phyloP scores from a whole-genome alignment of 148 eudicot genomes.

The Drosera capensis region DNA sequence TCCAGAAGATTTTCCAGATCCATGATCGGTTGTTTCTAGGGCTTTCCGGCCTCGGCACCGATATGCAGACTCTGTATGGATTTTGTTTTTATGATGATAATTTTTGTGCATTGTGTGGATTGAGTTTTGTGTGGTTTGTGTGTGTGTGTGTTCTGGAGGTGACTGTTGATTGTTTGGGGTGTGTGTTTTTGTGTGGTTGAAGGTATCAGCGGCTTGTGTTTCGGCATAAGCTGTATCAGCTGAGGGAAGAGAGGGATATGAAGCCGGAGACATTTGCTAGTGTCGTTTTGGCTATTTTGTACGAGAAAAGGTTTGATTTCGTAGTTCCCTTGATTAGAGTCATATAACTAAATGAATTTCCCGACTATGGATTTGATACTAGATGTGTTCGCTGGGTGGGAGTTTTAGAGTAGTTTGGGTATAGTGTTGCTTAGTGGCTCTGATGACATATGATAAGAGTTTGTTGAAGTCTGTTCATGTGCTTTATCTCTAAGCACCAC shows the following conservation, averaged over 20 bases:
- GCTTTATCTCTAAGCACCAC: too few species aligned
- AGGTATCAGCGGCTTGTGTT: slow-evolving; percentile 79
- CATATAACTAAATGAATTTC: not conserved
- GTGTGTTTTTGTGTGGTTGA: slow-evolving; percentile 5
- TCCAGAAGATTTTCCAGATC: slow-evolving; percentile 59
- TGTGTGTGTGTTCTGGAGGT: not conserved
- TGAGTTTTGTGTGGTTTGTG: not conserved
- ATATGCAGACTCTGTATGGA: slow-evolving; percentile 70
- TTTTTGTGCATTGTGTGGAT: not conserved
- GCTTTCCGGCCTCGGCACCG: slow-evolving; percentile 76
- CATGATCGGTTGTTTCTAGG: slow-evolving; percentile 75
- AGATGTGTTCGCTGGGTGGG: too few species aligned
- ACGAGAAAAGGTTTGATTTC: slow-evolving; percentile 80
- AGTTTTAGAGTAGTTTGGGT: too few species aligned
- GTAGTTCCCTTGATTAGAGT: not conserved
- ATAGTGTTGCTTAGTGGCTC: too few species aligned
- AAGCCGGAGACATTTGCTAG: slow-evolving; percentile 96
- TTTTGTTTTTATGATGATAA: not conserved
- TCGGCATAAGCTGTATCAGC: slow-evolving; percentile 78
- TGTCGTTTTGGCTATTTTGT: slow-evolving; percentile 89
- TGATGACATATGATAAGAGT: too few species aligned
- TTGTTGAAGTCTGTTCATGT: too few species aligned
- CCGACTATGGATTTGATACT: too few species aligned
- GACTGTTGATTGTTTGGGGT: not conserved
- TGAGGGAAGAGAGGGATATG: slow-evolving; percentile 95